Conservation (phyloP, 306 rosid species). For the Malus fusca region DNA sequence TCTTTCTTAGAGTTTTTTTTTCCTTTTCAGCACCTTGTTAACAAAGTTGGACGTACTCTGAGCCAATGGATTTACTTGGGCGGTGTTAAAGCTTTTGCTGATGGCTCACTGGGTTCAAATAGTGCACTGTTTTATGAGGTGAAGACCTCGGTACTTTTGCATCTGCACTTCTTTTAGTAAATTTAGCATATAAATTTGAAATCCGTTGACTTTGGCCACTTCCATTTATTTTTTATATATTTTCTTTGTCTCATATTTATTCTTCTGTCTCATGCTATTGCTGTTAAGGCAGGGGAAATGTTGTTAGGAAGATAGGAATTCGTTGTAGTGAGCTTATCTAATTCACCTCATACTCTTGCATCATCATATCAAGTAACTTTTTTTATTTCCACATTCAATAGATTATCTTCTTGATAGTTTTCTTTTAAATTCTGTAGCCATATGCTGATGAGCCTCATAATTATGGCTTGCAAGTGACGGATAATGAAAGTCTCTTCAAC, state of each 20-base stretch:
- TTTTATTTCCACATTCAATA: not conserved
- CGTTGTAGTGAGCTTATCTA: not conserved
- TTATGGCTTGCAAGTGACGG: slow-evolving; percentile 53
- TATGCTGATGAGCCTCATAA: slow-evolving; percentile 60
- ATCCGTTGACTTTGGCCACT: not conserved
- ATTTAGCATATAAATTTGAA: not conserved
- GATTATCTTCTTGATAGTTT: not conserved
- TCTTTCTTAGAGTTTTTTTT: slow-evolving; percentile 12
- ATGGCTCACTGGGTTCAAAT: slow-evolving; percentile 79
- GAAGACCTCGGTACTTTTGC: slow-evolving; percentile 21
- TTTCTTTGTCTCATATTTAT: not conserved
- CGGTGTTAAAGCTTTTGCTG: slow-evolving; percentile 84
- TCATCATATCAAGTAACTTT: not conserved
- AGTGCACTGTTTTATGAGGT: slow-evolving; percentile 90
- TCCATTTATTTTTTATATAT: not conserved
- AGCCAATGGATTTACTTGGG: slow-evolving; percentile 85
- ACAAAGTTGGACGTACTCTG: slow-evolving; percentile 40
- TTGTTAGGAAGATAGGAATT: not conserved
- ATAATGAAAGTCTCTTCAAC: slow-evolving; percentile 53
- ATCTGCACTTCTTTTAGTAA: not conserved
- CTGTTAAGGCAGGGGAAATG: not conserved
- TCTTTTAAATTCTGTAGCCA: slow-evolving; percentile 43
- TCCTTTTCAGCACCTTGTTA: slow-evolving; percentile 48
- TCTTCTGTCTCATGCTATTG: not conserved
- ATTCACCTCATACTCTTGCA: not conserved